phyloP scores from a whole-genome alignment of 306 rosid species.

The Amphicarpaea edgeworthii region DNA sequence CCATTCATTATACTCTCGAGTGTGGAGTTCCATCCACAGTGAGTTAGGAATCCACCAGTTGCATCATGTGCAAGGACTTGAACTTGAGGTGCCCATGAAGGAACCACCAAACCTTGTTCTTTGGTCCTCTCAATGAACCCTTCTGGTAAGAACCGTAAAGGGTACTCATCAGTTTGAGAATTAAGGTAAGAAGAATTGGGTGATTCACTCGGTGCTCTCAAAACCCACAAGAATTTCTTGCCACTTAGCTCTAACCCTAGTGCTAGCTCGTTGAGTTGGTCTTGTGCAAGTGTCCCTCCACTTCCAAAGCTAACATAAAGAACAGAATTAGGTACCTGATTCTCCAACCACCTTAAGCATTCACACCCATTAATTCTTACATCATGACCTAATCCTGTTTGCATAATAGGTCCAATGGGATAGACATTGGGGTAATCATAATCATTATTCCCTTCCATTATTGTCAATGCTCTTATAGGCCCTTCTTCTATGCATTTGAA shows the following conservation, averaged over 20 bases:
- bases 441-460: background rate
- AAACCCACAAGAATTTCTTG: conserved; percentile 39
- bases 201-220: conserved; percentile 36
- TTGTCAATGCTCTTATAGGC: conserved; percentile 24
- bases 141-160: conserved; percentile 37
- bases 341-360: conserved; percentile 44
- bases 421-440: conserved; percentile 11
- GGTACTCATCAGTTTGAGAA: conserved; percentile 1
- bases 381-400: conserved; percentile 14
- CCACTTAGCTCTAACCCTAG: conserved; percentile 45
- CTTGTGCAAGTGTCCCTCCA: conserved; percentile 44
- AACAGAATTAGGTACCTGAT: conserved; percentile 39
- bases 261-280: conserved; percentile 44
- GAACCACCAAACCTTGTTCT: conserved; percentile 44
- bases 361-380: background rate
- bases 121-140: conserved; percentile 49
- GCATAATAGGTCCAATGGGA: conserved; percentile 50
- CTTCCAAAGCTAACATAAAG: conserved; percentile 49
- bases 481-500: conserved; percentile 40
- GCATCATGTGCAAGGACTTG: conserved; percentile 42
- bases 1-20: conserved; percentile 41
- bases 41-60: conserved; percentile 46
- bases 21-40: conserved; percentile 47
- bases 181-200: conserved; percentile 32
- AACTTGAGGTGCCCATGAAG: conserved; percentile 51